Evolutionary conservation across 2,329 filamentous ascomycete species (phyloP).

Genomic region (Venturia oleaginea): DNA sequence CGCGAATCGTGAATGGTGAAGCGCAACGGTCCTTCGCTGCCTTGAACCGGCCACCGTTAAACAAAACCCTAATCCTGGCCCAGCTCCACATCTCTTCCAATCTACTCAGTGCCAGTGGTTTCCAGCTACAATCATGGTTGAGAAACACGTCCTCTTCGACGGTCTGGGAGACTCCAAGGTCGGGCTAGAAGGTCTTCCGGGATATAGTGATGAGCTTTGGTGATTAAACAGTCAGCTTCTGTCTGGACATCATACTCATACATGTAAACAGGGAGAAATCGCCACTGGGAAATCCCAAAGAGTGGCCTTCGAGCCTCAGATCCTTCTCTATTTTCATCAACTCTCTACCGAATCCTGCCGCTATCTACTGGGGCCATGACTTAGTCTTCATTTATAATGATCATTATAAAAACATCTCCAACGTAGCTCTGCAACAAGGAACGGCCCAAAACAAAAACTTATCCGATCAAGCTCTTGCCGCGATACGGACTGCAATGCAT

Average conservation of each 20-base stretch:
- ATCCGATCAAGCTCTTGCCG: slow-evolving; percentile 25
- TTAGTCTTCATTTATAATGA: slow-evolving; percentile 11
- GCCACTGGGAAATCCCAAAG: background rate
- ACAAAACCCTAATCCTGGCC: background rate
- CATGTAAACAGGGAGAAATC: slow-evolving; percentile 3
- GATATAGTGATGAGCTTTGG: background rate
- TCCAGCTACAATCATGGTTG: background rate
- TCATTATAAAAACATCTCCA: slow-evolving; percentile 31
- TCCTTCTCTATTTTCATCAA: slow-evolving; percentile 24
- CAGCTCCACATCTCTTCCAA: background rate
- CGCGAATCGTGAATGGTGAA: no score
- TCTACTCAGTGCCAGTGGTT: background rate
- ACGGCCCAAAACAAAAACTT: slow-evolving; percentile 28
- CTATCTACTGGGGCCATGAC: slow-evolving; percentile 12
- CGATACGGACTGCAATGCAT: slow-evolving; percentile 25
- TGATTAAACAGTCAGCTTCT: slow-evolving; percentile 1
- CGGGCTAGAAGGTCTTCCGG: slow-evolving; percentile 6
- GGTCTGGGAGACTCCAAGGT: background rate
- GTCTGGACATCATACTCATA: background rate
- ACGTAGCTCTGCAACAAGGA: slow-evolving; percentile 22
- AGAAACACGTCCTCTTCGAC: background rate
- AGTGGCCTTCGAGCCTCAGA: slow-evolving; percentile 16
- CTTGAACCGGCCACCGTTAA: background rate
- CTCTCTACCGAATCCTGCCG: slow-evolving; percentile 22
- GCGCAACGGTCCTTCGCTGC: background rate